phyloP scores from a whole-genome alignment of 108 stramenopile genomes.

The Schizochytrium sp. region DNA sequence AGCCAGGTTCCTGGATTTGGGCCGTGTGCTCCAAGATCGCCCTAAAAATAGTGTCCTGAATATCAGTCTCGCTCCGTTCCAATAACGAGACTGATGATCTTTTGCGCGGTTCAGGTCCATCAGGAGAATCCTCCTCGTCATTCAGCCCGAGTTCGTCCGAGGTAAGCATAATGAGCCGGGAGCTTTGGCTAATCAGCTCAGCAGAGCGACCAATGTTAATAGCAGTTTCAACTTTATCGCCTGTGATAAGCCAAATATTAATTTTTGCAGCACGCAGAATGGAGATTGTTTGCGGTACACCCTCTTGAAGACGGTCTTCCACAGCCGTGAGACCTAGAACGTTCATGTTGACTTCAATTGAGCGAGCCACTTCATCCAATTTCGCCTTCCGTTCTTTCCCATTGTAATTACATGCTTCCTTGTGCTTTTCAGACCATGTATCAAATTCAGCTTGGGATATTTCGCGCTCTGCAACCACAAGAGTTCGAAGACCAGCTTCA shows the following conservation, averaged over 20 bases:
- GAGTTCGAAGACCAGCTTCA: slow-evolving; percentile 90
- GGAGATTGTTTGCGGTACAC: slow-evolving; percentile 92
- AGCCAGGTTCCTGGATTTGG: no score
- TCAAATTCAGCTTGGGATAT: slow-evolving; percentile 81
- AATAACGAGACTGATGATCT: neutral
- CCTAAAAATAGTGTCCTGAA: neutral
- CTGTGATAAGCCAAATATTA: slow-evolving; percentile 97
- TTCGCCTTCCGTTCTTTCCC: slow-evolving; percentile 59
- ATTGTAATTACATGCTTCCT: slow-evolving; percentile 69
- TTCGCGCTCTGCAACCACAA: slow-evolving; percentile 89
- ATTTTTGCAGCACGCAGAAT: slow-evolving; percentile 91
- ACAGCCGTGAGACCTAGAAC: slow-evolving; percentile 97
- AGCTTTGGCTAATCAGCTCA: slow-evolving; percentile 76
- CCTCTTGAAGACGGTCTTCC: slow-evolving; percentile 96
- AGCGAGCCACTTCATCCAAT: slow-evolving; percentile 81
- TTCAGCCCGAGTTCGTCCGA: slow-evolving; percentile 23
- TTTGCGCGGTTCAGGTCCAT: no score
- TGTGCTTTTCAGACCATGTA: slow-evolving; percentile 82
- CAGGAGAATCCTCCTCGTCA: neutral
- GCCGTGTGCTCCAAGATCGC: neutral
- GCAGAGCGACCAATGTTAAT: slow-evolving; percentile 97
- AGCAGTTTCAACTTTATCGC: slow-evolving; percentile 98
- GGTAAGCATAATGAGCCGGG: neutral
- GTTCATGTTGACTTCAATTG: slow-evolving; percentile 85
- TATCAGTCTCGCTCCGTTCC: neutral